Percentiles rank a stretch among this genome's conserved stretches.
phyloP scores from a whole-genome alignment of 1,284 basidiomycete genomes.

The Marasmius oreades region DNA sequence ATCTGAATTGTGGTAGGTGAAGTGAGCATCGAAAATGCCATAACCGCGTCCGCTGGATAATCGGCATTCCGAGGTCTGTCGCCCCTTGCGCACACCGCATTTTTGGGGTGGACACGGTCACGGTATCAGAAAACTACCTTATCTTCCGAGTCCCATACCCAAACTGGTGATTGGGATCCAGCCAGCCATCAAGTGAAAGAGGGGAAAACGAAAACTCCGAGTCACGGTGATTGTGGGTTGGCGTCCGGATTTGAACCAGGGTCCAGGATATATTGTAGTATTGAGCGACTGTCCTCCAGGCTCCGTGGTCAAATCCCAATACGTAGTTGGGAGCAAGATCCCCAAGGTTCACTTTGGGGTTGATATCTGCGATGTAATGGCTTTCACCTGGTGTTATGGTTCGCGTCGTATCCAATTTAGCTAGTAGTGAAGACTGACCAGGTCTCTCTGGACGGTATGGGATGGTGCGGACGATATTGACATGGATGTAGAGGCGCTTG shows the following conservation, averaged over 20 bases:
- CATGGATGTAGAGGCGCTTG: conserved; percentile 10
- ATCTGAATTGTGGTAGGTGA: conserved; percentile 25
- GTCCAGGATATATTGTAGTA: conserved; percentile 31
- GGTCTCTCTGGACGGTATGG: no score
- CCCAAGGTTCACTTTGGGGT: conserved; percentile 27
- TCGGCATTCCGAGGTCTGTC: conserved; percentile 24
- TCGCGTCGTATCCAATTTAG: no score
- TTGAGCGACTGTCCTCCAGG: conserved; percentile 29
- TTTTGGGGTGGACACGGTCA: conserved; percentile 27
- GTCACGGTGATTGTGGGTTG: conserved; percentile 25
- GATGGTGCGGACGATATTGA: conserved; percentile 10
- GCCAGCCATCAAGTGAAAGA: not conserved
- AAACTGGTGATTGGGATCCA: not conserved
- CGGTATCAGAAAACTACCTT: conserved; percentile 33
- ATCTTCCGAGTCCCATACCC: conserved; percentile 24
- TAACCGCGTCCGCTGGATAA: conserved; percentile 30
- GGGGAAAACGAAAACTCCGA: conserved; percentile 9
- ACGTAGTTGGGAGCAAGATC: conserved; percentile 25
- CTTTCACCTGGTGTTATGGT: conserved; percentile 13
- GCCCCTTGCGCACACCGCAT: conserved; percentile 23
- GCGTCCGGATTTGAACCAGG: conserved; percentile 28
- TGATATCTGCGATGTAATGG: conserved; percentile 29
- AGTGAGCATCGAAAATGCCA: conserved; percentile 27
- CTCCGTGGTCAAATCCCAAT: conserved; percentile 25
- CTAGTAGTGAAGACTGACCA: no score